phyloP scores from a whole-genome alignment of 306 rosid species.

The Fagus sylvatica region DNA sequence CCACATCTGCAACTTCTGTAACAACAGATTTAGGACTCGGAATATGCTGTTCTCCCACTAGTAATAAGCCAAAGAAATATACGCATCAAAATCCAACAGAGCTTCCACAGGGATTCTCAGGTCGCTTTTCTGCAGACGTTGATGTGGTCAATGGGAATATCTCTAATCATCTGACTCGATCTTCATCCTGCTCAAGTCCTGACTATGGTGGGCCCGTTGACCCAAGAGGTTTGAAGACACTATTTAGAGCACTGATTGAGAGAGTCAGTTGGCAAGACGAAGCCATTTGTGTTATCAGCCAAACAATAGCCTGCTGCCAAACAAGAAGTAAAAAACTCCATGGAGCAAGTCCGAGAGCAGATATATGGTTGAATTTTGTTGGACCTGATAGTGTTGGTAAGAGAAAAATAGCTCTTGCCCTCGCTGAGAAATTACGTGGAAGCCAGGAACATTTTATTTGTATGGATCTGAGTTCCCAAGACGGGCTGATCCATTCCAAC shows the following conservation, averaged over 20 bases:
- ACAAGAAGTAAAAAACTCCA: conserved; percentile 36
- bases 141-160: conserved; percentile 49
- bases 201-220: conserved; percentile 50
- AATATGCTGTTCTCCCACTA: conserved; percentile 52
- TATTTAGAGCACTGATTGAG: conserved; percentile 59
- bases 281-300: conserved; percentile 58
- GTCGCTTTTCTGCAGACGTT: conserved; percentile 42
- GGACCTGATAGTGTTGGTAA: conserved; percentile 83
- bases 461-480: conserved; percentile 61
- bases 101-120: conserved; percentile 42
- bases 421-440: conserved; percentile 71
- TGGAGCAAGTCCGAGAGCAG: conserved; percentile 48
- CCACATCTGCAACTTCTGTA: conserved; percentile 74
- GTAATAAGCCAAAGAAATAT: conserved; percentile 40
- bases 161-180: conserved; percentile 40
- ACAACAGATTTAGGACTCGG: conserved; percentile 90
- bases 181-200: conserved; percentile 61
- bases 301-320: conserved; percentile 46
- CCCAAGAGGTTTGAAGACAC: conserved; percentile 56
- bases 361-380: conserved; percentile 71
- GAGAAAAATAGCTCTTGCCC: conserved; percentile 63
- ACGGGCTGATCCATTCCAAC: conserved; percentile 22
- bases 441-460: conserved; percentile 55
- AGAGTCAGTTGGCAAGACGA: conserved; percentile 78
- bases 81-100: conserved; percentile 31